Conservation (phyloP, 176 grass and related monocot genomes). For the Aechmea fasciata region DNA sequence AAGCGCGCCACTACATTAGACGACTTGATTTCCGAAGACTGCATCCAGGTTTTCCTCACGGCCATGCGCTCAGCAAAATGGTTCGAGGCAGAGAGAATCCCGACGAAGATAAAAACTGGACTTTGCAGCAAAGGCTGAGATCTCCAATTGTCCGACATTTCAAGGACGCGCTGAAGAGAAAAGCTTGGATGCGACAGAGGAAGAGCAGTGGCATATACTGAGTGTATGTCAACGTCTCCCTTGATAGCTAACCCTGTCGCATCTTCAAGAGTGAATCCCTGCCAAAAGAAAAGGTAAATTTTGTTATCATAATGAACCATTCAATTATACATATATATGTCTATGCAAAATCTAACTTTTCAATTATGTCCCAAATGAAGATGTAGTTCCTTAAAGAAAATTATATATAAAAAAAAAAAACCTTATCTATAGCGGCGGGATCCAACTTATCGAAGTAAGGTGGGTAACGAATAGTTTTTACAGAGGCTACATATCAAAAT, state of each 20-base stretch:
- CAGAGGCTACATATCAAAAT: too few species aligned
- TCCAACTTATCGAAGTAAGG: too few species aligned
- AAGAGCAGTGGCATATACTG: constrained; percentile 81
- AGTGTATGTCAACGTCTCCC: constrained; percentile 82
- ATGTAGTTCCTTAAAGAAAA: too few species aligned
- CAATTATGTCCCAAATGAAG: too few species aligned
- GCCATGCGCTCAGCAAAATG: constrained; percentile 98
- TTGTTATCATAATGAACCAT: too few species aligned
- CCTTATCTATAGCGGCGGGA: too few species aligned
- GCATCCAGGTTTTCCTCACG: constrained; percentile 98
- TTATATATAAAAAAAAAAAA: too few species aligned
- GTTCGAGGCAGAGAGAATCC: constrained; percentile 84
- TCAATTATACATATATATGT: too few species aligned
- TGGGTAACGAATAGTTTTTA: too few species aligned
- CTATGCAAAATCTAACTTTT: too few species aligned
- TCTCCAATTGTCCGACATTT: constrained; percentile 93
- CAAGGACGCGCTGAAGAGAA: constrained; percentile 88
- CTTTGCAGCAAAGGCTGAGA: constrained; percentile 43
- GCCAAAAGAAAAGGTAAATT: constrained; percentile 16
- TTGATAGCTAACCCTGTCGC: constrained; percentile 88
- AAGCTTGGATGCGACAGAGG: constrained; percentile 88
- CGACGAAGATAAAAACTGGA: constrained; percentile 75
- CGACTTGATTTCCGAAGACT: constrained; percentile 69
- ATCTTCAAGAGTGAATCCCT: constrained; percentile 98
- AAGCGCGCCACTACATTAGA: constrained; percentile 67